Conservation (phyloP, 2,329 filamentous ascomycete species). For the Colletotrichum sp. region DNA sequence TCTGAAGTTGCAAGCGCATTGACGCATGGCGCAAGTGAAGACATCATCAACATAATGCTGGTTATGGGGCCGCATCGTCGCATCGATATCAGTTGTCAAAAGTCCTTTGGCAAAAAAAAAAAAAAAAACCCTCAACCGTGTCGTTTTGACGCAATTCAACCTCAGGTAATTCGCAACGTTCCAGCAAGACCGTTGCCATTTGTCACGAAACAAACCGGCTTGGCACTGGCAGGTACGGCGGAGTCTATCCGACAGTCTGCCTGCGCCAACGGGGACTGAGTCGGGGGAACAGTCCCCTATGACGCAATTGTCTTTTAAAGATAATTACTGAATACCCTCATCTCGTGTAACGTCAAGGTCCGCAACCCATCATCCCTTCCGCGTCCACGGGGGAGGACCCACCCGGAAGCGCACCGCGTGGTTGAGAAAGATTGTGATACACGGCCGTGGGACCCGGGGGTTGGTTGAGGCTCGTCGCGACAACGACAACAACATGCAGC, state of each 20-base stretch:
- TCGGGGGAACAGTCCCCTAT: not conserved
- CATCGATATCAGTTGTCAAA: not conserved
- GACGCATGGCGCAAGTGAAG: not conserved
- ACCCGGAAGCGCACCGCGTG: slow-evolving; percentile 5
- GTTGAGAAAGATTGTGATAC: slow-evolving; percentile 14
- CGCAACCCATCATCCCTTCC: not conserved
- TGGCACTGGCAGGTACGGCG: not conserved
- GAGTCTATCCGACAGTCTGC: not conserved
- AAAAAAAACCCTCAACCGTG: not conserved
- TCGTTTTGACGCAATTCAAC: not conserved
- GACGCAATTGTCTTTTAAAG: not conserved
- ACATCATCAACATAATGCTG: not conserved
- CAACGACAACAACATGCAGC: not conserved
- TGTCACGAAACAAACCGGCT: not conserved
- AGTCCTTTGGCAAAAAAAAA: not conserved
- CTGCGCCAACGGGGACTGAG: not conserved
- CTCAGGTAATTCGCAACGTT: not conserved
- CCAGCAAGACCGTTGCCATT: not conserved
- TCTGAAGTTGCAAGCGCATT: not conserved
- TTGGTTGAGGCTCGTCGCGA: slow-evolving; percentile 1
- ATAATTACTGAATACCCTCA: not conserved
- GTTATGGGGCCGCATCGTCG: not conserved
- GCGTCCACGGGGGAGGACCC: not conserved
- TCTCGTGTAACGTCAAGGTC: slow-evolving; percentile 2
- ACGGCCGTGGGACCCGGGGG: slow-evolving; percentile 6